Percentiles rank a stretch among this genome's conserved stretches.
phyloP scores from a whole-genome alignment of 148 eudicot species.

The Chenopodium album region DNA sequence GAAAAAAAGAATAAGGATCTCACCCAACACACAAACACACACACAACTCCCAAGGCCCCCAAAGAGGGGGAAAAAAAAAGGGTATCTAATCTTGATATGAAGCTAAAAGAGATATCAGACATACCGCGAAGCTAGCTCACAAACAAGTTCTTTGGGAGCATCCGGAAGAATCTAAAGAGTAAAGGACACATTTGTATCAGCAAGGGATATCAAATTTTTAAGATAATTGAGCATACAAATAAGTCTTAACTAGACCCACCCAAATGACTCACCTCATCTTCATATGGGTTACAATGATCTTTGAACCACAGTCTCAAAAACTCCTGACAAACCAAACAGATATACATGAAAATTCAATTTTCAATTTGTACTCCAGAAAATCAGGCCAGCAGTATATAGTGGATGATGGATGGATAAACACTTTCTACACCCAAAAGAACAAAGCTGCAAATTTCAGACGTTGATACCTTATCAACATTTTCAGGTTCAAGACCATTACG shows the following conservation, averaged over 20 bases:
- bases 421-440: neutral
- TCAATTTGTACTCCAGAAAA: neutral
- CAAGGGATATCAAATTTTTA: neutral
- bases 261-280: conserved; percentile 61
- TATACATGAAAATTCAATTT: neutral
- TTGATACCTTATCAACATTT: conserved; percentile 79
- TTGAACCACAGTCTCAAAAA: conserved; percentile 96
- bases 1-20: neutral
- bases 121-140: conserved; percentile 94
- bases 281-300: conserved; percentile 87
- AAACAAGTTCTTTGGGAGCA: conserved; percentile 91
- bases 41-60: no score
- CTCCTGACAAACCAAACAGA: conserved; percentile 51
- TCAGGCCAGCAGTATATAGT: neutral
- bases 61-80: neutral
- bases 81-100: neutral
- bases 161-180: conserved; percentile 73
- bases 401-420: neutral
- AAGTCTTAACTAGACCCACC: neutral
- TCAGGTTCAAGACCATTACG: conserved; percentile 85
- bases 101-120: conserved; percentile 14
- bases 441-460: neutral
- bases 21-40: no score
- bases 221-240: neutral
- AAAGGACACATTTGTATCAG: neutral